Evolutionary conservation across 495 filamentous ascomycete genomes (phyloP).

Genomic region (Bathelium albidoporum): DNA sequence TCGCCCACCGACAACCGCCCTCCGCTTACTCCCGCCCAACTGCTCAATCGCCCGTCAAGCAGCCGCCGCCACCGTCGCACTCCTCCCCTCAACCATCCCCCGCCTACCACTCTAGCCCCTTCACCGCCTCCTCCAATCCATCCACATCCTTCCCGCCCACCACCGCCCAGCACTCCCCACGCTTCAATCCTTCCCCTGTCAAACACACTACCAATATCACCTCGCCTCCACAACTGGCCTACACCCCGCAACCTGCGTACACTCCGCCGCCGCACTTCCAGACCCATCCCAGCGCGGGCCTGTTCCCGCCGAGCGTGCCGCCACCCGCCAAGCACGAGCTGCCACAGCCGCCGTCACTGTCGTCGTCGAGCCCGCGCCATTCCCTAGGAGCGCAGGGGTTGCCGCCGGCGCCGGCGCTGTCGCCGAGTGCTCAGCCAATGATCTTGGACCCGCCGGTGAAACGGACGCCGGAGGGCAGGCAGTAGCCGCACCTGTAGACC

Average conservation of each 20-base stretch:
- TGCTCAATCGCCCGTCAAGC: constrained; percentile 3
- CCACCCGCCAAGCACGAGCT: constrained; percentile 64
- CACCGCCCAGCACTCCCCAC: neutral
- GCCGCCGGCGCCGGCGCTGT: neutral
- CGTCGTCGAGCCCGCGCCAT: too few relatives aligned
- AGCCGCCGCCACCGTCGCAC: neutral
- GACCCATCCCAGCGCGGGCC: constrained; percentile 46
- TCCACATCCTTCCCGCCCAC: constrained; percentile 8
- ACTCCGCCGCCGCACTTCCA: constrained; percentile 37
- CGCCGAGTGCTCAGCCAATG: neutral
- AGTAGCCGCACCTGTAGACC: too few relatives aligned
- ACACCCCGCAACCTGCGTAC: constrained; percentile 23
- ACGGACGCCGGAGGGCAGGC: neutral
- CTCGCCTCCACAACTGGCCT: too few relatives aligned
- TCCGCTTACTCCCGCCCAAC: neutral
- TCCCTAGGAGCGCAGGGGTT: too few relatives aligned
- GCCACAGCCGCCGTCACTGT: constrained; percentile 40
- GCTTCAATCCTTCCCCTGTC: constrained; percentile 12
- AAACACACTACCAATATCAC: constrained; percentile 37
- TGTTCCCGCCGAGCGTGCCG: constrained; percentile 30
- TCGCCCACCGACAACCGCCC: neutral
- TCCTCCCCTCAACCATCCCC: neutral
- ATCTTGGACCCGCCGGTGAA: neutral
- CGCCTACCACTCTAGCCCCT: neutral
- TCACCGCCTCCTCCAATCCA: constrained; percentile 12